These are phyloP conservation scores for Phragmites australis DNA, from an alignment of 176 grass and related monocot genomes.

Conservation along the genomic window DNA sequence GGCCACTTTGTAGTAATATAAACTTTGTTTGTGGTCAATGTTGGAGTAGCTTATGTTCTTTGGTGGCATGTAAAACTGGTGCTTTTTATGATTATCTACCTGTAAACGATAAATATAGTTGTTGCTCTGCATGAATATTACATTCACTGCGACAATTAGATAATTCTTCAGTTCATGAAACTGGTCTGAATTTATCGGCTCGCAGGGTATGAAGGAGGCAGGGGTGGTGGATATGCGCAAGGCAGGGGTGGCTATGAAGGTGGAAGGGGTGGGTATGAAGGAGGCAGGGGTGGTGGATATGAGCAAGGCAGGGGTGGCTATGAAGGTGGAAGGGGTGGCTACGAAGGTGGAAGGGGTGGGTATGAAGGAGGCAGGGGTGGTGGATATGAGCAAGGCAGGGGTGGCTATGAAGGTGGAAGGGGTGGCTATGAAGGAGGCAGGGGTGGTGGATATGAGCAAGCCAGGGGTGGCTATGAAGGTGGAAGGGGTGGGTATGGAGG, in stretches of 20 bases:
- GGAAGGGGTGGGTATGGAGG: background rate
- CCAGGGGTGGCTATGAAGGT: constrained; percentile 13
- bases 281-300: background rate
- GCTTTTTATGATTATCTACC: too few species aligned
- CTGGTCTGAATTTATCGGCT: background rate
- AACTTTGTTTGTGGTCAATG: too few species aligned
- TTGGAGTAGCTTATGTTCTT: background rate
- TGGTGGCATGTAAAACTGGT: background rate
- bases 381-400: background rate
- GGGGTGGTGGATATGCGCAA: background rate
- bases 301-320: background rate
- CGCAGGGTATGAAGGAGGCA: constrained; percentile 27
- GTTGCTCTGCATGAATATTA: background rate
- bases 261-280: constrained; percentile 1
- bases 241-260: constrained; percentile 7
- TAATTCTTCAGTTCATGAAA: background rate
- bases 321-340: constrained; percentile 7
- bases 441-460: background rate
- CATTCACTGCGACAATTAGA: background rate
- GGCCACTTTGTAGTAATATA: background rate
- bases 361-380: background rate
- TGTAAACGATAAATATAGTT: background rate
- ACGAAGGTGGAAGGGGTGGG: constrained; percentile 5
- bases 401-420: constrained; percentile 15
- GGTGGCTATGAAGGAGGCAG: constrained; percentile 11